Evolutionary conservation across 73 alveolate genomes (phyloP).

Genomic region (Stentor coeruleus): DNA sequence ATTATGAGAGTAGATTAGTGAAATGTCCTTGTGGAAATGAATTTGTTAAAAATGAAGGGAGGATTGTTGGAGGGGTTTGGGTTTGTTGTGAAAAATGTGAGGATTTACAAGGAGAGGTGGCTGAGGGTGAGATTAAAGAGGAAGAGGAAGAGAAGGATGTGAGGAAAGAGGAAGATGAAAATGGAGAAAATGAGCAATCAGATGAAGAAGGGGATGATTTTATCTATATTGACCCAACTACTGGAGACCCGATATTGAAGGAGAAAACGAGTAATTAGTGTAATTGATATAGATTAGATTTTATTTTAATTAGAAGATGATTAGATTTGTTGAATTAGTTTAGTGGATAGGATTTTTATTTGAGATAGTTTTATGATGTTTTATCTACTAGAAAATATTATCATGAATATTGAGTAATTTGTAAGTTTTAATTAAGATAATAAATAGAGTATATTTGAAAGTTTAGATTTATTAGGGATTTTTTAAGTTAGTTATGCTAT

Average conservation of each 20-base stretch:
- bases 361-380: too few species aligned
- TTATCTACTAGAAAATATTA: too few species aligned
- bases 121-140: neutral
- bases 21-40: neutral
- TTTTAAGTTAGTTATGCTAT: too few species aligned
- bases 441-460: too few species aligned
- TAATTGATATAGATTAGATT: too few species aligned
- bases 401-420: too few species aligned
- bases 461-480: too few species aligned
- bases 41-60: neutral
- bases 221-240: neutral
- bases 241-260: slow-evolving; percentile 18
- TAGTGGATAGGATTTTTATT: too few species aligned
- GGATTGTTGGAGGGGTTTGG: neutral
- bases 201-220: neutral
- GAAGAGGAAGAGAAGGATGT: neutral
- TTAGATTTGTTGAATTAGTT: too few species aligned
- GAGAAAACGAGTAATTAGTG: too few species aligned
- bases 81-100: neutral
- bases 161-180: neutral
- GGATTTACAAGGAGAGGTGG: slow-evolving; percentile 4
- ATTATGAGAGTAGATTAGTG: neutral
- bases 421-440: too few species aligned
- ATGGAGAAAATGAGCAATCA: neutral
- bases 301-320: too few species aligned